These are phyloP conservation scores for Ganoderma leucocontextum DNA, from an alignment of 1,284 basidiomycete species.

Conservation along the genomic window DNA sequence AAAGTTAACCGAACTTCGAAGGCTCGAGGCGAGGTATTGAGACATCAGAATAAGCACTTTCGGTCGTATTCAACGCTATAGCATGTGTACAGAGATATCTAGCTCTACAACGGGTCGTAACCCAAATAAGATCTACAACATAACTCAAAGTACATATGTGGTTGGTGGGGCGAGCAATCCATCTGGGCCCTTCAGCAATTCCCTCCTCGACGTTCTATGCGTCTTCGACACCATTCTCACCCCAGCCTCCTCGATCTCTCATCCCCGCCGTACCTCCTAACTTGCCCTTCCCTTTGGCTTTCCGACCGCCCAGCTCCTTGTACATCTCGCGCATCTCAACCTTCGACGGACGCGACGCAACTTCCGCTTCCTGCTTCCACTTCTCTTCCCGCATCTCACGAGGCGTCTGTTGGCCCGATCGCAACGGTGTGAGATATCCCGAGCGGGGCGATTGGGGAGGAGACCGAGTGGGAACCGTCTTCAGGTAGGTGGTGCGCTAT, in stretches of 20 bases:
- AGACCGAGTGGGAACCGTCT: constrained; percentile 55
- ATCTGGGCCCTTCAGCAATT: neutral
- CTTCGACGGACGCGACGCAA: constrained; percentile 67
- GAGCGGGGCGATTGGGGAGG: constrained; percentile 51
- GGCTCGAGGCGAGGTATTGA: neutral
- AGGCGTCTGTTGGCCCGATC: constrained; percentile 80
- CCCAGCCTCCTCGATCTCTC: constrained; percentile 56
- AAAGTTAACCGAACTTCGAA: neutral
- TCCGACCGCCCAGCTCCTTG: constrained; percentile 88
- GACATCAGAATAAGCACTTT: neutral
- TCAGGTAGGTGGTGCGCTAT: constrained; percentile 66
- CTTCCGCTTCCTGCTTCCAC: constrained; percentile 69
- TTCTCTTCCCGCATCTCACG: constrained; percentile 78
- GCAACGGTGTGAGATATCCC: constrained; percentile 55
- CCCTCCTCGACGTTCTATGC: constrained; percentile 11
- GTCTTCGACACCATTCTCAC: constrained; percentile 30
- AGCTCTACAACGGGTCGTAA: constrained; percentile 21
- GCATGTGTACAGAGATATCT: constrained; percentile 14
- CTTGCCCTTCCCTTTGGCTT: constrained; percentile 70
- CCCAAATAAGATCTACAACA: constrained; percentile 14
- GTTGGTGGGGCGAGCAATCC: neutral
- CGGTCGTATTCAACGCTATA: neutral
- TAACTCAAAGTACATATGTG: neutral
- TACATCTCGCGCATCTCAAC: constrained; percentile 88
- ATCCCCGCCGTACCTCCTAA: constrained; percentile 65